Percentiles rank a stretch among this genome's conserved stretches.
phyloP scores from a whole-genome alignment of 2,329 filamentous ascomycete genomes.

The Cladophialophora immunda region DNA sequence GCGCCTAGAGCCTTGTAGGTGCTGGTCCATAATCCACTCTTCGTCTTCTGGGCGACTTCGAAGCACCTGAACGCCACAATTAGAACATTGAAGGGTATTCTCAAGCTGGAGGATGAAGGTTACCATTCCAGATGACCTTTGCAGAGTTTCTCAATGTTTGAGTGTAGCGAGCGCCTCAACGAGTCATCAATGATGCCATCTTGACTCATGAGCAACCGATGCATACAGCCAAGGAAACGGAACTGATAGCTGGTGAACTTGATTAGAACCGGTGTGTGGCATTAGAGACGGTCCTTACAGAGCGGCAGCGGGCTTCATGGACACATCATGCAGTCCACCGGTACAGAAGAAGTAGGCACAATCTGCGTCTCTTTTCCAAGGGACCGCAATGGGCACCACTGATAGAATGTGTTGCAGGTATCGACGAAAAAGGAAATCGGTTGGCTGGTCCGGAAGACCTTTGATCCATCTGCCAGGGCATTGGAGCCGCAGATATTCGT shows the following conservation, averaged over 20 bases:
- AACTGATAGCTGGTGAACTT: neutral
- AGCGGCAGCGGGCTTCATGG: neutral
- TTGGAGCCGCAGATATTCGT: neutral
- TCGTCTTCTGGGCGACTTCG: neutral
- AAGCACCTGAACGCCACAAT: neutral
- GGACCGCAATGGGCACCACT: neutral
- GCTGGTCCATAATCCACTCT: neutral
- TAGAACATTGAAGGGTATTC: neutral
- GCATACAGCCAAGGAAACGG: neutral
- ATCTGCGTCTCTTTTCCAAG: neutral
- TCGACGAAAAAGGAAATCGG: neutral
- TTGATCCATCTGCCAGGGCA: neutral
- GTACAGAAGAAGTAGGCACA: neutral
- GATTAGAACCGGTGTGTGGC: neutral
- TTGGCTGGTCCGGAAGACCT: neutral
- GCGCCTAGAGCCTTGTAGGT: neutral
- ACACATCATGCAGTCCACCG: neutral
- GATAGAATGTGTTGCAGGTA: neutral
- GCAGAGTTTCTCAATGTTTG: neutral
- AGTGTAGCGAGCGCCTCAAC: neutral
- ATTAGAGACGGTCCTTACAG: neutral
- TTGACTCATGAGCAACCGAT: neutral
- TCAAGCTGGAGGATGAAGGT: neutral
- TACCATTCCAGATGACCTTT: neutral
- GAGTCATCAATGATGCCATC: neutral